Percentiles rank a stretch among this genome's conserved stretches.
phyloP scores from a whole-genome alignment of 2,329 filamentous ascomycete species.

The Colletotrichum destructivum region DNA sequence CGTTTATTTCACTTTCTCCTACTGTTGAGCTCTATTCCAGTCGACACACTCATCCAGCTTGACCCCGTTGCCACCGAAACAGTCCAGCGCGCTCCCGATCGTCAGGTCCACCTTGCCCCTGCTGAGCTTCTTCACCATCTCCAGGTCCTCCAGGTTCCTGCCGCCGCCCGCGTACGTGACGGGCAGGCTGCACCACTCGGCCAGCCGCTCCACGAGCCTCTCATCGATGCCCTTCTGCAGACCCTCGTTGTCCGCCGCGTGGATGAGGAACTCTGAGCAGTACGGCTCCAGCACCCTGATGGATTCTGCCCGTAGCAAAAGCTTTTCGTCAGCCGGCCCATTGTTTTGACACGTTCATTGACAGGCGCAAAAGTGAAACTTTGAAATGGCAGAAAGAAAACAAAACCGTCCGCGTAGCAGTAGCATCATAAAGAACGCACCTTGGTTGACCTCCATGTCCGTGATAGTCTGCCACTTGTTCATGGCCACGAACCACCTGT shows the following conservation, averaged over 20 bases:
- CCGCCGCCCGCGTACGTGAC: conserved; percentile 98
- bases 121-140: conserved; percentile 85
- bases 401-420: not conserved
- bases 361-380: not conserved
- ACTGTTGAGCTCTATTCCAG: conserved; percentile 77
- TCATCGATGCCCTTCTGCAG: conserved; percentile 93
- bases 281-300: conserved; percentile 88
- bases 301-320: conserved; percentile 72
- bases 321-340: conserved; percentile 9
- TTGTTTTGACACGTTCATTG: not conserved
- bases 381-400: not conserved
- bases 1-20: conserved; percentile 50
- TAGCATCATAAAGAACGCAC: conserved; percentile 52
- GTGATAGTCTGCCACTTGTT: conserved; percentile 99
- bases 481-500: conserved; percentile 97
- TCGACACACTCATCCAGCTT: conserved; percentile 89
- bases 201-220: conserved; percentile 81
- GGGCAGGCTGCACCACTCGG: conserved; percentile 90
- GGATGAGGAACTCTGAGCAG: conserved; percentile 96
- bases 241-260: conserved; percentile 97
- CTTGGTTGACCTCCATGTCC: conserved; percentile 92
- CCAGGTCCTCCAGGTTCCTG: conserved; percentile 84
- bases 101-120: conserved; percentile 89
- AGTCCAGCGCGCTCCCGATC: conserved; percentile 95
- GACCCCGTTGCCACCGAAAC: conserved; percentile 91